A percentile compares a stretch with the other conserved stretches of the same genome.
phyloP scores from a whole-genome alignment of 2,329 filamentous ascomycete genomes.

The Diaporthe ampelina region DNA sequence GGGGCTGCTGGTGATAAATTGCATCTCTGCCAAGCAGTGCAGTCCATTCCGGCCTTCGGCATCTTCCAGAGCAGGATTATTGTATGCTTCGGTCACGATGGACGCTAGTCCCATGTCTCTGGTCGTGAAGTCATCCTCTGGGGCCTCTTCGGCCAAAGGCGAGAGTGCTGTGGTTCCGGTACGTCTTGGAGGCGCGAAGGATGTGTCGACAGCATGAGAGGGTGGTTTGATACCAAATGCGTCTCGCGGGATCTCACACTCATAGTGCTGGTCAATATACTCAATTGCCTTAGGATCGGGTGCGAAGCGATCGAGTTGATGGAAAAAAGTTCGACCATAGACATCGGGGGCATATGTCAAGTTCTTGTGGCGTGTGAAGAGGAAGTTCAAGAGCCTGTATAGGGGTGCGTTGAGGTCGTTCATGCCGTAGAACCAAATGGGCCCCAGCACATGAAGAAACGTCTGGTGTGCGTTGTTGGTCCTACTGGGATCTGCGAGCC shows the following conservation, averaged over 20 bases:
- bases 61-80: slow-evolving; percentile 55
- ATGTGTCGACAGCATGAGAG: slow-evolving; percentile 40
- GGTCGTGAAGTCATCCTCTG: slow-evolving; percentile 45
- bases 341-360: slow-evolving; percentile 52
- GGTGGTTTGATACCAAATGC: slow-evolving; percentile 60
- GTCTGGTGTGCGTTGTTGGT: slow-evolving; percentile 63
- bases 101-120: slow-evolving; percentile 54
- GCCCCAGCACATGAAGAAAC: slow-evolving; percentile 60
- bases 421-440: slow-evolving; percentile 51
- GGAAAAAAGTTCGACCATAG: slow-evolving; percentile 68
- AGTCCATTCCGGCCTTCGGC: slow-evolving; percentile 67
- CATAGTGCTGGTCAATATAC: slow-evolving; percentile 44
- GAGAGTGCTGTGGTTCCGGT: slow-evolving; percentile 41
- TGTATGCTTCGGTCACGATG: slow-evolving; percentile 53
- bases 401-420: slow-evolving; percentile 45
- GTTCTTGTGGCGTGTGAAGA: slow-evolving; percentile 48
- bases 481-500: slow-evolving; percentile 45
- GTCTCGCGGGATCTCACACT: slow-evolving; percentile 56
- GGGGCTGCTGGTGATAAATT: slow-evolving; percentile 52
- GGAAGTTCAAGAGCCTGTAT: slow-evolving; percentile 49
- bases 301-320: slow-evolving; percentile 52
- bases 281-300: slow-evolving; percentile 51
- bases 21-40: slow-evolving; percentile 70
- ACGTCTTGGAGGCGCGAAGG: slow-evolving; percentile 28
- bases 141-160: slow-evolving; percentile 42